Percentiles rank a stretch among this genome's conserved stretches.
phyloP scores from a whole-genome alignment of 108 stramenopile genomes.

The Poteriospumella lacustris region DNA sequence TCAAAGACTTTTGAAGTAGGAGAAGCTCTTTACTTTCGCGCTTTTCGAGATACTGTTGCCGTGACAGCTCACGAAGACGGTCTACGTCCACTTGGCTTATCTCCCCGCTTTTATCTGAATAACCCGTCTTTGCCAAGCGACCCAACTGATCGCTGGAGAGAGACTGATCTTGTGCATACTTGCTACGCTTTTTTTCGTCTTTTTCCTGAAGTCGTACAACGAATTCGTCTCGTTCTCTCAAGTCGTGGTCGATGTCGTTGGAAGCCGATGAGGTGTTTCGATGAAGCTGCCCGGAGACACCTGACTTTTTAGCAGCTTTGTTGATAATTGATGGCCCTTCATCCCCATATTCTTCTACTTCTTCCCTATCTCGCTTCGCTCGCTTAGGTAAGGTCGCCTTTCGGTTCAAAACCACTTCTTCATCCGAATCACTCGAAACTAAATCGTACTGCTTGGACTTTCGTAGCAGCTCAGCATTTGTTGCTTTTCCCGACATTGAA shows the following conservation, averaged over 20 bases:
- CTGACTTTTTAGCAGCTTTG: too few species aligned
- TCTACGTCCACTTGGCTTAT: conserved; percentile 53
- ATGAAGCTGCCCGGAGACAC: too few species aligned
- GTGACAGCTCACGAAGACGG: conserved; percentile 71
- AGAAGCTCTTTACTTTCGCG: conserved; percentile 82
- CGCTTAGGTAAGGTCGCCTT: not conserved
- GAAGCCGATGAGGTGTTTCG: too few species aligned
- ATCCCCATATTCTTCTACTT: conserved; percentile 35
- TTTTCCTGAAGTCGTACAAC: conserved; percentile 71
- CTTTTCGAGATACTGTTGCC: conserved; percentile 83
- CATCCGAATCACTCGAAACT: conserved; percentile 28
- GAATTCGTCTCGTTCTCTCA: conserved; percentile 83
- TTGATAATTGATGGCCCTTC: too few species aligned
- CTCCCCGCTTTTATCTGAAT: conserved; percentile 50
- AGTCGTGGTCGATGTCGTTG: conserved; percentile 56
- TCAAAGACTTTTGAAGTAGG: conserved; percentile 72
- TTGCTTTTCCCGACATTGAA: not conserved
- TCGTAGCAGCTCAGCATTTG: conserved; percentile 32
- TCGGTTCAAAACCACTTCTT: conserved; percentile 28
- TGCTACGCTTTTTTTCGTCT: conserved; percentile 67
- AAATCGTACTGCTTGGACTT: conserved; percentile 20
- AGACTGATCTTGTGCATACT: conserved; percentile 35
- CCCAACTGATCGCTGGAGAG: conserved; percentile 65
- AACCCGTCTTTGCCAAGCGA: conserved; percentile 52
- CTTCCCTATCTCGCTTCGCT: conserved; percentile 2